Conservation (phyloP, 2,329 filamentous ascomycete genomes). For the Botrytis deweyae region DNA sequence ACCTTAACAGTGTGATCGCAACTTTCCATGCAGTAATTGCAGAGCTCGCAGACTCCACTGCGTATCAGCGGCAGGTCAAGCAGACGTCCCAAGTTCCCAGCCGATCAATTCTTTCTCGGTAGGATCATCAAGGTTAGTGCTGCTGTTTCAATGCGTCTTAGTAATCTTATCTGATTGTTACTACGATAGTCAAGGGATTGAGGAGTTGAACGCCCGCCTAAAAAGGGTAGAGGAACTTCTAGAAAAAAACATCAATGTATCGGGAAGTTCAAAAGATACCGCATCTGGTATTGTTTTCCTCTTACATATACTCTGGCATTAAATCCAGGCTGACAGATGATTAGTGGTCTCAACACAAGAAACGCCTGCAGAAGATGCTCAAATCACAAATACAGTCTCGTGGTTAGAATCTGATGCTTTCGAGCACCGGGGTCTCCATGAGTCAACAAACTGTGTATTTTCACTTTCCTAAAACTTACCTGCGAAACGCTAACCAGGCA, state of each 20-base stretch:
- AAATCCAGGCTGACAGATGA: not conserved
- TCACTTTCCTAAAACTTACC: not conserved
- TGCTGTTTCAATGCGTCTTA: not conserved
- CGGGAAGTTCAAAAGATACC: not conserved
- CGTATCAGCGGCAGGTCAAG: not conserved
- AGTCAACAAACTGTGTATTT: not conserved
- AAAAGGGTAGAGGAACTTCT: constrained; percentile 29
- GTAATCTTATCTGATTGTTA: not conserved
- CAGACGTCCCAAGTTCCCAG: not conserved
- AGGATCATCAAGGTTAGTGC: not conserved
- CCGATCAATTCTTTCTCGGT: not conserved
- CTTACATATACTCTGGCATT: not conserved
- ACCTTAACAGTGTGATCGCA: constrained; percentile 30
- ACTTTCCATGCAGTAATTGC: constrained; percentile 34
- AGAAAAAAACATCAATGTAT: not conserved
- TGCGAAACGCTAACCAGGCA: not conserved
- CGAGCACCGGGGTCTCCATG: not conserved
- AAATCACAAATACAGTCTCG: constrained; percentile 10
- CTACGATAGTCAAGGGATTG: constrained; percentile 24
- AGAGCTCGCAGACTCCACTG: constrained; percentile 24
- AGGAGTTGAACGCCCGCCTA: constrained; percentile 27
- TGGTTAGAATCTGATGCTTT: constrained; percentile 20
- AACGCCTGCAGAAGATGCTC: constrained; percentile 6
- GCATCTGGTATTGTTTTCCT: not conserved
- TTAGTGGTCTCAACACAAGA: not conserved